phyloP scores from a whole-genome alignment of 139 green algal species.

The Coccomyxa sp. region DNA sequence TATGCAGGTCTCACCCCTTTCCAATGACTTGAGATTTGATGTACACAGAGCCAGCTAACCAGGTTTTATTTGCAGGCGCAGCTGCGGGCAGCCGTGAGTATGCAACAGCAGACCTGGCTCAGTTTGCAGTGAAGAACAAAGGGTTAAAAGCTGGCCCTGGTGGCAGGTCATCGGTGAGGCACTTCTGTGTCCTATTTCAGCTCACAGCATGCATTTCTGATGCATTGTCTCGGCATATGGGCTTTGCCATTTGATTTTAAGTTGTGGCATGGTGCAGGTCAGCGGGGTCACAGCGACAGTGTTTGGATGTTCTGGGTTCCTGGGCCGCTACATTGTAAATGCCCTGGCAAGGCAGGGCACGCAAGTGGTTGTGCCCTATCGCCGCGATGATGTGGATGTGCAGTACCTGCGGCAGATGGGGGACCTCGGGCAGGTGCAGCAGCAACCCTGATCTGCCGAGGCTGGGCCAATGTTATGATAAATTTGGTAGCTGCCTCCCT shows the following conservation, averaged over 20 bases:
- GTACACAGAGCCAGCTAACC: too few relatives aligned
- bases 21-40: too few relatives aligned
- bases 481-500: not conserved
- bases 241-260: not conserved
- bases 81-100: not conserved
- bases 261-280: not conserved
- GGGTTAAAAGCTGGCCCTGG: constrained; percentile 45
- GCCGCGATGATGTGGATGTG: constrained; percentile 76
- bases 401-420: constrained; percentile 93
- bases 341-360: constrained; percentile 69
- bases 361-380: constrained; percentile 79
- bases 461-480: not conserved
- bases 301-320: constrained; percentile 91
- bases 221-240: not conserved
- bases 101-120: not conserved
- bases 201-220: not conserved
- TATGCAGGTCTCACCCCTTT: too few relatives aligned
- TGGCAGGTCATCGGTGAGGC: constrained; percentile 60
- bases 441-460: not conserved
- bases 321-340: constrained; percentile 91
- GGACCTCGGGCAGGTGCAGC: constrained; percentile 79
- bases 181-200: not conserved
- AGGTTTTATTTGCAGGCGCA: too few relatives aligned
- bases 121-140: constrained; percentile 17
- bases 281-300: constrained; percentile 84